These are phyloP conservation scores for Sugiyamaella americana DNA, from an alignment of 805 yeast species.

Conservation along the genomic window DNA sequence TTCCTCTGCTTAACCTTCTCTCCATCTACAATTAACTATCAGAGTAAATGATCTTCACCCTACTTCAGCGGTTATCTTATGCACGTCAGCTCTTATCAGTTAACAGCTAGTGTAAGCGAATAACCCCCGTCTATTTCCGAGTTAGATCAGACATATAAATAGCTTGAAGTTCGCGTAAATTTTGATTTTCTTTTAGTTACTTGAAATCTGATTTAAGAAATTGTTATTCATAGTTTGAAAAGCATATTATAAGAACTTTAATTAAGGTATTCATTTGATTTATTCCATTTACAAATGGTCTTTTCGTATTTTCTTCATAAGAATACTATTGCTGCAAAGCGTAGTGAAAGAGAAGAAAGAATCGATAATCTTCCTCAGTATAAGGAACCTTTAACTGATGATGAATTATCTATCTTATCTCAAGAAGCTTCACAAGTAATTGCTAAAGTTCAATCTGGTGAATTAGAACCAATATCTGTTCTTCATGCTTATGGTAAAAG, in stretches of 20 bases:
- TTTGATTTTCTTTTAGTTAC: no score
- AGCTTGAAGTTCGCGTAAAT: no score
- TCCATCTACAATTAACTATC: no score
- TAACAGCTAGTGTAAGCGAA: background rate
- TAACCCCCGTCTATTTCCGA: background rate
- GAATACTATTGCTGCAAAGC: constrained; percentile 26
- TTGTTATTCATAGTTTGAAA: no score
- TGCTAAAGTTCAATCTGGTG: constrained; percentile 11
- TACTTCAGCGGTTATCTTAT: background rate
- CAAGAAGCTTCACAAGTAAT: constrained; percentile 37
- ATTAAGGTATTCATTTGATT: no score
- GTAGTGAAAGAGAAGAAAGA: constrained; percentile 31
- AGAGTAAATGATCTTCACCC: no score
- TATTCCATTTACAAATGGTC: background rate
- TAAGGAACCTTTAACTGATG: constrained; percentile 33
- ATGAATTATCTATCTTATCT: constrained; percentile 34
- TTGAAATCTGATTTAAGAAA: no score
- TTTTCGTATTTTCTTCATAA: constrained; percentile 14
- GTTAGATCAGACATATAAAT: no score
- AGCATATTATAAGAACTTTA: no score
- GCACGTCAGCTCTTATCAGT: background rate
- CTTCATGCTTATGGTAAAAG: constrained; percentile 59
- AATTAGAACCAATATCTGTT: constrained; percentile 45
- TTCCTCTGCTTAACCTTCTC: no score
- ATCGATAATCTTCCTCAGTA: constrained; percentile 35